phyloP scores from a whole-genome alignment of 2,329 filamentous ascomycete species.

The Pseudodiploospora longispora region DNA sequence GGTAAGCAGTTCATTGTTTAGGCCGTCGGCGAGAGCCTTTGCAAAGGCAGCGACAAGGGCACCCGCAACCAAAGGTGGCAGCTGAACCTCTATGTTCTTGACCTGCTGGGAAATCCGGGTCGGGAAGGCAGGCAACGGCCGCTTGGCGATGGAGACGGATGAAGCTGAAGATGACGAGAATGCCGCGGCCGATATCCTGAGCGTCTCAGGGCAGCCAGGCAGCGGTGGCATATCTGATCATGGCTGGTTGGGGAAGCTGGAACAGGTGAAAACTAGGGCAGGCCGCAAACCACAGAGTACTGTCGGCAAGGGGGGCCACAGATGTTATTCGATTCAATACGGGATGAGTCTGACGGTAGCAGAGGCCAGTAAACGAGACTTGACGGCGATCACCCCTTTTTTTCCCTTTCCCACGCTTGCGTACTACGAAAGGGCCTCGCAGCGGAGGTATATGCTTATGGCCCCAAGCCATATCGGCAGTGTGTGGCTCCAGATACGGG shows the following conservation, averaged over 20 bases:
- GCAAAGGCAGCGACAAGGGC: slow-evolving; percentile 27
- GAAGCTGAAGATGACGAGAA: slow-evolving; percentile 5
- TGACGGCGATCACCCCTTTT: too few relatives aligned
- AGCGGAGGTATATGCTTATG: too few relatives aligned
- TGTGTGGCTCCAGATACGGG: too few relatives aligned
- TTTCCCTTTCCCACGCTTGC: too few relatives aligned
- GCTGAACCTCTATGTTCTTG: slow-evolving; percentile 23
- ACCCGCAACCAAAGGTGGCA: slow-evolving; percentile 28
- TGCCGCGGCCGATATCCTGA: slow-evolving; percentile 15
- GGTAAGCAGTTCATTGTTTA: slow-evolving; percentile 28
- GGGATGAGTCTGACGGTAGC: too few relatives aligned
- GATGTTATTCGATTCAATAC: too few relatives aligned
- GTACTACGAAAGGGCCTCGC: too few relatives aligned
- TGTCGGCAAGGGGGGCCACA: too few relatives aligned
- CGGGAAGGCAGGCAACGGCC: slow-evolving; percentile 24
- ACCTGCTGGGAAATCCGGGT: slow-evolving; percentile 20
- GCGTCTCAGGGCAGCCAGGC: slow-evolving; percentile 17
- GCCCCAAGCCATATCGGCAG: too few relatives aligned
- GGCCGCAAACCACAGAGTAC: too few relatives aligned
- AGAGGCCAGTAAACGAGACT: too few relatives aligned
- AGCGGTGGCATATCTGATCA: slow-evolving; percentile 22
- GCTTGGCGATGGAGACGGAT: slow-evolving; percentile 15
- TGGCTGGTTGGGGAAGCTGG: slow-evolving; percentile 14
- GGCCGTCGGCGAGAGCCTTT: slow-evolving; percentile 23
- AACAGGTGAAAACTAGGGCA: neutral